Conservation (phyloP, 768 basidiomycete species). For the Boletus reticuloceps region DNA sequence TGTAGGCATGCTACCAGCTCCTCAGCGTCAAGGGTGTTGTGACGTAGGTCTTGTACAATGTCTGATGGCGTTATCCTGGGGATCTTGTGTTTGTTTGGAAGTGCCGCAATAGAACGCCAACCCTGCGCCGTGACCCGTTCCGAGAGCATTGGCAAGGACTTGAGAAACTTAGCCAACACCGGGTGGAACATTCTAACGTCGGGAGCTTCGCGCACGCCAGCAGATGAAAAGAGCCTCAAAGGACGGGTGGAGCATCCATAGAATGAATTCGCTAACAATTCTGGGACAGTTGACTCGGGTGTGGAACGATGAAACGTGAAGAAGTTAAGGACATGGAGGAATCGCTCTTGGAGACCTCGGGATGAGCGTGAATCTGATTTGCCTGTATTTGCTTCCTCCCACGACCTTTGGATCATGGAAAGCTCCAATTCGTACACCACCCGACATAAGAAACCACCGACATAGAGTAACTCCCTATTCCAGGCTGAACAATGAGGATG, state of each 20-base stretch:
- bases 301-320: conserved; percentile 40
- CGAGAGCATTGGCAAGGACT: conserved; percentile 69
- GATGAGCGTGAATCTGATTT: not conserved
- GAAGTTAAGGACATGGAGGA: conserved; percentile 10
- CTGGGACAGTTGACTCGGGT: conserved; percentile 76
- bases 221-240: conserved; percentile 72
- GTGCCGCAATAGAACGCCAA: conserved; percentile 50
- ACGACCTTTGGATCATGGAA: conserved; percentile 40
- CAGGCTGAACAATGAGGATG: conserved; percentile 49
- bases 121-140: conserved; percentile 51
- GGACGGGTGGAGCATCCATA: conserved; percentile 58
- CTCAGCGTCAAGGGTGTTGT: conserved; percentile 58
- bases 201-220: conserved; percentile 62
- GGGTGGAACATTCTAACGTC: conserved; percentile 73
- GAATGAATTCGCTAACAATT: conserved; percentile 68
- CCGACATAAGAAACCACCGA: conserved; percentile 80
- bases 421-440: conserved; percentile 84
- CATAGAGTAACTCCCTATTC: conserved; percentile 85
- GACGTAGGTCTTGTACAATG: conserved; percentile 68
- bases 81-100: conserved; percentile 62
- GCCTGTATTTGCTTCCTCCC: not conserved
- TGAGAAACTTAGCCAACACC: conserved; percentile 67
- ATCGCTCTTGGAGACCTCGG: not conserved
- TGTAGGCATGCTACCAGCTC: conserved; percentile 77
- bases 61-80: conserved; percentile 73